A percentile compares a stretch with the other conserved stretches of the same genome.
Evolutionary conservation across 345 rosid genomes (phyloP).

Genomic region (Excoecaria agallocha): DNA sequence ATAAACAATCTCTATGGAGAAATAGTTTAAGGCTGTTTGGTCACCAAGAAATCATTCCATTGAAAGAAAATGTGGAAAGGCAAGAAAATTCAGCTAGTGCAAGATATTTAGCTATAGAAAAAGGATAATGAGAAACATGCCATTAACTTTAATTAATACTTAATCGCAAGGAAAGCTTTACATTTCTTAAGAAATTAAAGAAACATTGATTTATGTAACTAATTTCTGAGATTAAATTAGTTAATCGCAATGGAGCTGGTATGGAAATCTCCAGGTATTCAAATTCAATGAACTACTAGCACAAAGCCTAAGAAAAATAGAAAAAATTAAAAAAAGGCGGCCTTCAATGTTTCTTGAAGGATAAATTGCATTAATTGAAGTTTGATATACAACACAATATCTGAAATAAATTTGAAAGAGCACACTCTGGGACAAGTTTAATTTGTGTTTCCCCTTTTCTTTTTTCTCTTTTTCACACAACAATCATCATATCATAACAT

Average conservation of each 20-base stretch:
- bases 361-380: slow-evolving; percentile 7
- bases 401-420: slow-evolving; percentile 1
- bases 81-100: not conserved
- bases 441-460: slow-evolving; percentile 3
- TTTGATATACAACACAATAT: slow-evolving; percentile 11
- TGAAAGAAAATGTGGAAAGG: not conserved
- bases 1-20: slow-evolving; percentile 21
- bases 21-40: not conserved
- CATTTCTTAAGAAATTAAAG: not conserved
- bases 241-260: not conserved
- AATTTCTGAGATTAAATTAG: not conserved
- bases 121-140: not conserved
- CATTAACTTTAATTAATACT: not conserved
- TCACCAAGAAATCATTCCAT: slow-evolving; percentile 10
- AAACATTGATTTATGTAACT: not conserved
- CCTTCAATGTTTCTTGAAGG: not conserved
- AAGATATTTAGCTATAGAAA: not conserved
- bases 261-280: too few species aligned
- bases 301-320: not conserved
- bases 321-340: not conserved
- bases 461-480: not conserved
- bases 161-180: not conserved
- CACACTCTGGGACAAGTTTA: not conserved
- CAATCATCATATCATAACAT: slow-evolving; percentile 1
- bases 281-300: not conserved